Evolutionary conservation across 1,139 yeast genomes (phyloP), one percentile per base, ranked within the genome.

Genomic region (Suhomyces ambrosiae): DNA sequence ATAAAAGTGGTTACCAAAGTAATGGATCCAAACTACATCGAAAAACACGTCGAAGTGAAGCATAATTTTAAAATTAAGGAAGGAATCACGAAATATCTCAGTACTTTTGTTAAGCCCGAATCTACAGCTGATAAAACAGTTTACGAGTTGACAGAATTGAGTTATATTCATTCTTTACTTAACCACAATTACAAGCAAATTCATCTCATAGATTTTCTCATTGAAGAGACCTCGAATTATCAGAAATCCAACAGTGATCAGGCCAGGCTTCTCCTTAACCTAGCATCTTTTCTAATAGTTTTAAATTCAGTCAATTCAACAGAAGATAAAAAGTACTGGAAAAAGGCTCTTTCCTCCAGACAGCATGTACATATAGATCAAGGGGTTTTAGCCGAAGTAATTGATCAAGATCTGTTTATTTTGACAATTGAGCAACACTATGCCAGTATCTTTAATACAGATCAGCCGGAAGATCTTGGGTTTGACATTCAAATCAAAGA

Each of bases 161-260:
- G 33, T 7, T 34, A 13, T 28, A 23, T 31, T 8, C 38, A 38
- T 14, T 21, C 18, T 10, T 19, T 23, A 7, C 26, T 36, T 21
- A 24, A 26, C n/a, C 17, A 32, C 6, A 15, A 15, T 15, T 15
- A 23, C 15, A 25, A 36, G 14, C 36, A 42, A 7, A 35, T 27
- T 7, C 47, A 40, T 25, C 42, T 48, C 38, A 42, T 41, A 12
- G 43, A 41, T 9, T 46, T 31, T 28, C 47, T 58, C 11, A 25
- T 52, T 5, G 52, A 52, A 18, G 60, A 58, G 33, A 49, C 54
- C 13, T 44, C 47, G 23, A 44, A 33, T n/a, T 51, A 45, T 30
- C 60, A 55, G 30, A 53, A 50, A 35, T 45, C 52, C 12, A 56
- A 50, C 34, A 54, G 53, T 22, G 73, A 68, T 37, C 60, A 58